Conservation (phyloP, 176 grass and related monocot species). For the Triticum monococcum region DNA sequence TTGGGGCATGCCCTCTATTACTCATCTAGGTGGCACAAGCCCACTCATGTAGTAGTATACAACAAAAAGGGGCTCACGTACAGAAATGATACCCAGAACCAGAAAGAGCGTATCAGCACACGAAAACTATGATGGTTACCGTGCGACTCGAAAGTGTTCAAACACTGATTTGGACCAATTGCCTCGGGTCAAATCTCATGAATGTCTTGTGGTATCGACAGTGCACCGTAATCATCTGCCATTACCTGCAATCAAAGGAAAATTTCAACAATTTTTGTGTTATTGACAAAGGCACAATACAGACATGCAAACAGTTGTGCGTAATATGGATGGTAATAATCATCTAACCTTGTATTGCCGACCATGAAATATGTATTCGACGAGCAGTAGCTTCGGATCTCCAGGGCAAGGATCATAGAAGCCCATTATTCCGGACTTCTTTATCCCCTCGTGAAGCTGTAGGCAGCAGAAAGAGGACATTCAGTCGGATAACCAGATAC, state of each 20-base stretch:
- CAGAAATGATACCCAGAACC: neutral
- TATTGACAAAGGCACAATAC: neutral
- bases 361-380: conserved; percentile 73
- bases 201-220: conserved; percentile 66
- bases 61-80: conserved; percentile 17
- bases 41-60: conserved; percentile 28
- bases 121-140: conserved; percentile 21
- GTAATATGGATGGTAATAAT: neutral
- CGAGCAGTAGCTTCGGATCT: conserved; percentile 66
- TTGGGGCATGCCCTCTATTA: neutral
- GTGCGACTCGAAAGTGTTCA: conserved; percentile 26
- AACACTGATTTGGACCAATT: conserved; percentile 19
- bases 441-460: conserved; percentile 97
- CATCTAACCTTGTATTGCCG: conserved; percentile 70
- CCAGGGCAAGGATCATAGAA: conserved; percentile 97
- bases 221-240: conserved; percentile 59
- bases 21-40: conserved; percentile 19
- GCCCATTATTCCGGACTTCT: conserved; percentile 98
- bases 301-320: neutral
- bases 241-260: conserved; percentile 58
- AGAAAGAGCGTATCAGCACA: neutral
- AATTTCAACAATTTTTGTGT: neutral
- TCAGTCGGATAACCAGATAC: conserved; percentile 10
- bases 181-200: conserved; percentile 44
- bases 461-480: neutral